These are phyloP conservation scores for Didymosphaeria variabile DNA, from an alignment of 2,329 filamentous ascomycete genomes.

Conservation along the genomic window DNA sequence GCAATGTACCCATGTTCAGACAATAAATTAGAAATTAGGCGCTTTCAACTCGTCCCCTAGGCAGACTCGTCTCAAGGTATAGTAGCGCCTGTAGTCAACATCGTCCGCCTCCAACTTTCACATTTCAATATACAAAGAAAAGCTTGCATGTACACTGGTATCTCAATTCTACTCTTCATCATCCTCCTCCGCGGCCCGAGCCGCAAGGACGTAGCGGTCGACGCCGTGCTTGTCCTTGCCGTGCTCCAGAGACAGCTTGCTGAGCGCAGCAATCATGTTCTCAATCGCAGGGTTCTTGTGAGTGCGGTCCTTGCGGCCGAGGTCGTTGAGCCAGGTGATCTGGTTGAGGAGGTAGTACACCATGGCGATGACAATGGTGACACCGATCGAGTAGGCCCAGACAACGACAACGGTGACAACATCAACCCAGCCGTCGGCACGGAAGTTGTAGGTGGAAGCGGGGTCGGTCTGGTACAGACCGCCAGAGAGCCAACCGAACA, in stretches of 20 bases:
- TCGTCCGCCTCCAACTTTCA: neutral
- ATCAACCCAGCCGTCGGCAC: slow-evolving; percentile 64
- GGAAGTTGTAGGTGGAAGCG: slow-evolving; percentile 50
- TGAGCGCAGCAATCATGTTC: slow-evolving; percentile 71
- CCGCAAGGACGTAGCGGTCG: slow-evolving; percentile 55
- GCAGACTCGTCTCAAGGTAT: neutral
- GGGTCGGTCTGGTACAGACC: slow-evolving; percentile 55
- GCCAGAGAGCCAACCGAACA: slow-evolving; percentile 78
- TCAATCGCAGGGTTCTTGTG: slow-evolving; percentile 70
- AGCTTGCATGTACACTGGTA: slow-evolving; percentile 14
- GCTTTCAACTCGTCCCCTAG: neutral
- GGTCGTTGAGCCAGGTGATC: slow-evolving; percentile 66
- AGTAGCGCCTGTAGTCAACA: neutral
- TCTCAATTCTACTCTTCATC: slow-evolving; percentile 53
- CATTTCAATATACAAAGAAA: slow-evolving; percentile 5
- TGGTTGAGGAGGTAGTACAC: slow-evolving; percentile 71
- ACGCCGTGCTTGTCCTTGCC: slow-evolving; percentile 60
- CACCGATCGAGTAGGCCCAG: slow-evolving; percentile 73
- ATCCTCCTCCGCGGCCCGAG: slow-evolving; percentile 57
- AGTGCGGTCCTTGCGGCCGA: slow-evolving; percentile 70
- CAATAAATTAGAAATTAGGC: slow-evolving; percentile 20
- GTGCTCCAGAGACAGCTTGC: slow-evolving; percentile 70
- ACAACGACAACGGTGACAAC: slow-evolving; percentile 72
- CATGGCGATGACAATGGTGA: slow-evolving; percentile 71
- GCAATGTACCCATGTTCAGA: slow-evolving; percentile 7